Evolutionary conservation across 352 stramenopile genomes (phyloP), one percentile per base, ranked within the genome.

Genomic region (Phytophthora sp.): DNA sequence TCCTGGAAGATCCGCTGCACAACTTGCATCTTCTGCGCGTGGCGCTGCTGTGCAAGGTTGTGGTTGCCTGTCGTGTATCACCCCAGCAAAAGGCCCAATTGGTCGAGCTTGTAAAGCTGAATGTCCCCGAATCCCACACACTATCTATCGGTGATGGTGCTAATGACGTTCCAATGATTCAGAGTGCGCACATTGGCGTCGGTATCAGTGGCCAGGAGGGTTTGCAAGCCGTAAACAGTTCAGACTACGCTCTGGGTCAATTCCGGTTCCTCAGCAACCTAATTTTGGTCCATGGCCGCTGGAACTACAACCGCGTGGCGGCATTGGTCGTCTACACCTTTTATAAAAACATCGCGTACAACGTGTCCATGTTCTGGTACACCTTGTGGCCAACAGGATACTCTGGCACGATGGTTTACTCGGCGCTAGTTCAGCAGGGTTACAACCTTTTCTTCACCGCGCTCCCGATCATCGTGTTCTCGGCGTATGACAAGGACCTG

Each of bases 21-120:
- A 91, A 91, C 54, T 62, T 93, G 24, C 83, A 94, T 57, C 67
- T 98, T 30, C 71, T 98, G 11, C 84, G 86, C 20, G 75, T 96
- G 4, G 72, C 89, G 54, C 77, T 85, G 58, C 95, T 87, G 72
- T 99, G 95, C 67, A 94, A 98, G 34, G 94, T 97, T 10, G 97
- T 99, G 1, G 96, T 99, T 53, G 97, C 95, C 24, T 99, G 97
- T 58, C 92, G 98, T 50, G 98, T 99, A 2, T 99, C 92, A 31
- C 97, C 98, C 18, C 89, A 97, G 43, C 98, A 99, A 72, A 99
- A 99, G 72, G 97, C 97, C 6, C 85, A 99, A 43, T 66, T 99
- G 3, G 97, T 99, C 6, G 91, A 98, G 54, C 79, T 99, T 21
- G 96, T 99, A 3, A 94, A 95, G 60, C 52, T 90, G 9, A 96